phyloP scores from a whole-genome alignment of 495 filamentous ascomycete species.

The Penicillium bialowiezense region DNA sequence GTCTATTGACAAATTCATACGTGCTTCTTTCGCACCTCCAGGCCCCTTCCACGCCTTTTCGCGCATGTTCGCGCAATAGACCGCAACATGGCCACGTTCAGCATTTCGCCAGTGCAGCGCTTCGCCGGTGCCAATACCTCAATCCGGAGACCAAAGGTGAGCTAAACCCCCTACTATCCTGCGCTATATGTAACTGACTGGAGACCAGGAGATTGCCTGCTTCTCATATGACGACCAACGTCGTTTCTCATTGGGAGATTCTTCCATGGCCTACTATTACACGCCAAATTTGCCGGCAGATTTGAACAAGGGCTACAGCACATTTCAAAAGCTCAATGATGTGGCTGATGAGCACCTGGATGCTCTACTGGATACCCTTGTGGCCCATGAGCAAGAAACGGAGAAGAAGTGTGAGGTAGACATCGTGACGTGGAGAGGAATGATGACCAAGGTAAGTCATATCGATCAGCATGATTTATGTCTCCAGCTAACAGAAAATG shows the following conservation, averaged over 20 bases:
- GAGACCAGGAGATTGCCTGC: conserved; percentile 70
- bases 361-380: conserved; percentile 73
- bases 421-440: conserved; percentile 91
- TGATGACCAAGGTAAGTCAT: conserved; percentile 89
- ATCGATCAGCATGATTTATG: background rate
- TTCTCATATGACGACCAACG: conserved; percentile 90
- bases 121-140: conserved; percentile 59
- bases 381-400: conserved; percentile 64
- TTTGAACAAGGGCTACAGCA: conserved; percentile 76
- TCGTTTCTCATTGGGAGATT: conserved; percentile 69
- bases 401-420: conserved; percentile 68
- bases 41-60: too few species aligned
- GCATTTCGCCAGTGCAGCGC: conserved; percentile 60
- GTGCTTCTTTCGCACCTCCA: too few species aligned
- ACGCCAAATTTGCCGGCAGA: conserved; percentile 67
- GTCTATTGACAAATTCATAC: too few species aligned
- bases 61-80: too few species aligned
- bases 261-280: conserved; percentile 85
- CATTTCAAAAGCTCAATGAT: conserved; percentile 80
- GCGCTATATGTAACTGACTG: background rate
- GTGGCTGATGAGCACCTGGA: conserved; percentile 83
- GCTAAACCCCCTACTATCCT: conserved; percentile 15
- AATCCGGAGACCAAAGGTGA: conserved; percentile 67
- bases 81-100: conserved; percentile 35
- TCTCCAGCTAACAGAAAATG: background rate